A percentile compares a stretch with the other conserved stretches of the same genome.
Evolutionary conservation across 192 early-diverging fungal genomes (phyloP).

Genomic region (Coemansia asiatica): DNA sequence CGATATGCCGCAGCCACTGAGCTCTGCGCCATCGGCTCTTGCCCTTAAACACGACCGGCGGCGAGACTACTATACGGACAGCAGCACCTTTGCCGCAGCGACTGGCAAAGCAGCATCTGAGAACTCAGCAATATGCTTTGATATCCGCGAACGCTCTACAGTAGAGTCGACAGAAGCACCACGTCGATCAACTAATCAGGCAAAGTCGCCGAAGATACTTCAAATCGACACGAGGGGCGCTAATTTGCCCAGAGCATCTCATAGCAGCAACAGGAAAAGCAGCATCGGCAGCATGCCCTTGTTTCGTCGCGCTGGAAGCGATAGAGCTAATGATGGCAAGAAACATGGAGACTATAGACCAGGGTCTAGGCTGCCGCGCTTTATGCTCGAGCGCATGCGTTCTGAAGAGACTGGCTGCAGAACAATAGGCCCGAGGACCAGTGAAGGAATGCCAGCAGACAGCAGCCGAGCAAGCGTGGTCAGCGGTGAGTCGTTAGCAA

Average conservation of each 20-base stretch:
- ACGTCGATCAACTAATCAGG: constrained; percentile 4
- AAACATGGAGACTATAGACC: constrained; percentile 24
- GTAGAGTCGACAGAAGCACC: constrained; percentile 18
- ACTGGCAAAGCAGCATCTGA: constrained; percentile 36
- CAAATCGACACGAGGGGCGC: constrained; percentile 16
- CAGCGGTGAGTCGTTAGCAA: constrained; percentile 21
- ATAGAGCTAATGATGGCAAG: neutral
- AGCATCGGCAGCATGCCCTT: constrained; percentile 17
- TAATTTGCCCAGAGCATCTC: constrained; percentile 1
- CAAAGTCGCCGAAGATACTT: constrained; percentile 14
- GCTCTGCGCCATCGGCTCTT: constrained; percentile 41
- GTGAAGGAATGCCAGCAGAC: constrained; percentile 12
- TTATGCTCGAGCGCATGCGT: constrained; percentile 32
- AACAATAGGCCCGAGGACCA: constrained; percentile 4
- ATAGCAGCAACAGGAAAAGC: constrained; percentile 10
- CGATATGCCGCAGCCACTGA: constrained; percentile 33
- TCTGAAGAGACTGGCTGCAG: neutral
- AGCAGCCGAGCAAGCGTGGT: constrained; percentile 29
- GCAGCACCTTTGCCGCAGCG: constrained; percentile 34
- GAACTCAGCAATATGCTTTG: constrained; percentile 37
- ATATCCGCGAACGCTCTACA: constrained; percentile 27
- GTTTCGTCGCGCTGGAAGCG: constrained; percentile 29
- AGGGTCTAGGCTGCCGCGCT: constrained; percentile 43
- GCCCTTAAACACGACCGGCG: constrained; percentile 41
- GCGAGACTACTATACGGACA: constrained; percentile 50